phyloP scores from a whole-genome alignment of 2,329 filamentous ascomycete species.

The Botrytis galanthina region DNA sequence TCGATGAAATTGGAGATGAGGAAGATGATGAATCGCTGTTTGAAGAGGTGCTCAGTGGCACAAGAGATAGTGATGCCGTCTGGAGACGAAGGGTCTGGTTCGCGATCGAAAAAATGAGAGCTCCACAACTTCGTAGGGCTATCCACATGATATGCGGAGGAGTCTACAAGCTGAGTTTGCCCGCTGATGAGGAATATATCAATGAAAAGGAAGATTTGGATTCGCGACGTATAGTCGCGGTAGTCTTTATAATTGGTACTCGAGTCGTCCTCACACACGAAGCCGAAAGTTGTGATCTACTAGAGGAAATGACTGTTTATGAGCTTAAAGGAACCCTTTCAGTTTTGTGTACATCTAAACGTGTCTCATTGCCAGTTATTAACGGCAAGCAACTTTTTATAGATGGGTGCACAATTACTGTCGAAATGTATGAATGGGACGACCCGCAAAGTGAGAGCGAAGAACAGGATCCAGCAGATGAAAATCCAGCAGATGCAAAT shows the following conservation, averaged over 20 bases:
- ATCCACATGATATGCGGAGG: background rate
- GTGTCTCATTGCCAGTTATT: too few species aligned
- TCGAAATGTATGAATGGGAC: accelerated
- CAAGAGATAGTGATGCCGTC: background rate
- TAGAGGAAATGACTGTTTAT: background rate
- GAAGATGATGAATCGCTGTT: background rate
- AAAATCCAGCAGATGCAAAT: too few species aligned
- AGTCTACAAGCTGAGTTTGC: background rate
- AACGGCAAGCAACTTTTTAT: background rate
- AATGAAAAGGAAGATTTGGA: background rate
- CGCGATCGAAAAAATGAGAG: background rate
- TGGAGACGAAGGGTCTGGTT: background rate
- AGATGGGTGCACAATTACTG: background rate
- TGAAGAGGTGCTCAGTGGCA: background rate
- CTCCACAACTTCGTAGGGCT: background rate
- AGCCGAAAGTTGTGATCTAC: background rate
- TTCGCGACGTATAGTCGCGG: background rate
- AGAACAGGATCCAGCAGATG: background rate
- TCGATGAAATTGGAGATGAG: background rate
- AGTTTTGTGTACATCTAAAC: background rate
- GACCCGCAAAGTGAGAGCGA: background rate
- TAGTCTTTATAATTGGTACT: background rate
- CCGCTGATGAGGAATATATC: background rate
- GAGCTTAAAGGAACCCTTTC: background rate
- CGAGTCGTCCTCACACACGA: background rate